These are phyloP conservation scores for Naganishia albida DNA, from an alignment of 1,284 basidiomycete species.

Conservation along the genomic window DNA sequence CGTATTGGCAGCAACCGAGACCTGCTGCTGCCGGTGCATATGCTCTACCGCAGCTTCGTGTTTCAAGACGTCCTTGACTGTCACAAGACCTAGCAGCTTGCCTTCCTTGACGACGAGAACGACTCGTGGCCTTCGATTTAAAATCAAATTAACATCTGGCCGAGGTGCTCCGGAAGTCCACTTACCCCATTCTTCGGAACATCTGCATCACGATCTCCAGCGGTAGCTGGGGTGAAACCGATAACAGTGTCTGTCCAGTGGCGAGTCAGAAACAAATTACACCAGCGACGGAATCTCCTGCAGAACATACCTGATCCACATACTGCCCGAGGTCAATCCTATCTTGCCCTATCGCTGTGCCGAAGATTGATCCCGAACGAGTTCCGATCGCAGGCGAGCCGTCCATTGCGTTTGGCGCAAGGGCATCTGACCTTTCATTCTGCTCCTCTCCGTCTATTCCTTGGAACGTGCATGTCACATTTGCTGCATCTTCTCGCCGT, in stretches of 20 bases:
- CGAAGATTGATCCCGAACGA: not conserved
- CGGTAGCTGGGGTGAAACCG: slow-evolving; percentile 87
- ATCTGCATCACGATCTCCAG: slow-evolving; percentile 95
- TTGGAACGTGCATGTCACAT: slow-evolving; percentile 70
- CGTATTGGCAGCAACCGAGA: slow-evolving; percentile 23
- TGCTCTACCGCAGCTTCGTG: slow-evolving; percentile 63
- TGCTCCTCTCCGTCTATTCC: slow-evolving; percentile 41
- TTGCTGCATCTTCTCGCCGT: slow-evolving; percentile 10
- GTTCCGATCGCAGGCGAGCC: not conserved
- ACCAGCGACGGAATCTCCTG: too few species aligned
- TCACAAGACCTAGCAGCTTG: slow-evolving; percentile 79
- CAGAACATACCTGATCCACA: slow-evolving; percentile 75
- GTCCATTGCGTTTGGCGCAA: not conserved
- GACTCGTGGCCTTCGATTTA: slow-evolving; percentile 72
- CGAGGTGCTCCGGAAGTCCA: slow-evolving; percentile 34
- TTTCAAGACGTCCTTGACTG: slow-evolving; percentile 91
- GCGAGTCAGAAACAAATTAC: slow-evolving; percentile 4
- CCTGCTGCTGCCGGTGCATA: slow-evolving; percentile 33
- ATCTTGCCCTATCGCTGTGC: slow-evolving; percentile 31
- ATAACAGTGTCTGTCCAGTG: slow-evolving; percentile 75
- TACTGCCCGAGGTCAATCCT: slow-evolving; percentile 78
- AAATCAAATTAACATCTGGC: too few species aligned
- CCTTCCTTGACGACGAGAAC: slow-evolving; percentile 89
- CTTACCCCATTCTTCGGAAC: slow-evolving; percentile 93
- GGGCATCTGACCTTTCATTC: not conserved